Evolutionary conservation across 441 rosid species (phyloP).

Genomic region (Metrosideros polymorpha): DNA sequence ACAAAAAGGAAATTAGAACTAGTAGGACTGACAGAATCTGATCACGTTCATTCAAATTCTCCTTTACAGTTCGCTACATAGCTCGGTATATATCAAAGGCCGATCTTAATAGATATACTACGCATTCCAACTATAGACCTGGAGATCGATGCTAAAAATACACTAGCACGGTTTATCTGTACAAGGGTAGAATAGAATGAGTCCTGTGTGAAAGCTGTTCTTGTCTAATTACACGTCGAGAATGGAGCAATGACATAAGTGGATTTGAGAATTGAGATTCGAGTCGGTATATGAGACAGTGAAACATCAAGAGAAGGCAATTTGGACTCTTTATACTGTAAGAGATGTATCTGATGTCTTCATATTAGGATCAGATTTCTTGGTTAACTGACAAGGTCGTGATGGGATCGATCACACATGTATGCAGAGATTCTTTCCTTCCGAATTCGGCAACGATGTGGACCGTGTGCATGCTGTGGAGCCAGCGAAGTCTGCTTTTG

Average conservation of each 20-base stretch:
- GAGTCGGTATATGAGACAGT: neutral
- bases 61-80: neutral
- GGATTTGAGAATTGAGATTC: neutral
- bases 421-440: slow-evolving; percentile 46
- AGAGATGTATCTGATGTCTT: neutral
- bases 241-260: neutral
- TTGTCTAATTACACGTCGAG: neutral
- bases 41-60: neutral
- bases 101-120: neutral
- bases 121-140: neutral
- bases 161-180: neutral
- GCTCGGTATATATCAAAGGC: neutral
- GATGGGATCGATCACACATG: neutral
- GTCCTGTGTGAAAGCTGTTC: neutral
- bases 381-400: neutral
- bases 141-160: neutral
- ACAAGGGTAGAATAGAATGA: neutral
- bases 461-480: slow-evolving; percentile 40
- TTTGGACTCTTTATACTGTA: neutral
- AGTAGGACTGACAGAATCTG: neutral
- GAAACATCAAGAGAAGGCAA: neutral
- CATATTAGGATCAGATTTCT: neutral
- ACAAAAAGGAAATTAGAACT: neutral
- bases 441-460: slow-evolving; percentile 50
- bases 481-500: slow-evolving; percentile 38